Conservation (phyloP, 2,329 filamentous ascomycete species). For the Xylaria sp. region DNA sequence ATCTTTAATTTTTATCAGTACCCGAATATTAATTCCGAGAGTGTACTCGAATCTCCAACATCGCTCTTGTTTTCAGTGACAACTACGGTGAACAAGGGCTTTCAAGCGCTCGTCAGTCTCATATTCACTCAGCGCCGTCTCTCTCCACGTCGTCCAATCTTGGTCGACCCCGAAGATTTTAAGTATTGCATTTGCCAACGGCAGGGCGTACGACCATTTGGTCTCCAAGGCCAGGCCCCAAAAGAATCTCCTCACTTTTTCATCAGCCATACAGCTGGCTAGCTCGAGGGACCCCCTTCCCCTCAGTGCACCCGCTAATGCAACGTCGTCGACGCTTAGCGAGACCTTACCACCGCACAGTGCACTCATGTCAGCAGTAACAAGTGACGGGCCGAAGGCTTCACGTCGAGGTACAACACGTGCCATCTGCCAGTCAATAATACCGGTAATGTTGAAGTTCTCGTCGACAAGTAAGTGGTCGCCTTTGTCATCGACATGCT, state of each 20-base stretch:
- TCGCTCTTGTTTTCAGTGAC: slow-evolving; percentile 14
- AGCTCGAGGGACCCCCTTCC: slow-evolving; percentile 25
- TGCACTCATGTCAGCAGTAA: slow-evolving; percentile 37
- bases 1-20: slow-evolving; percentile 4
- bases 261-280: slow-evolving; percentile 31
- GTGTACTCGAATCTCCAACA: background rate
- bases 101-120: slow-evolving; percentile 24
- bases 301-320: slow-evolving; percentile 21
- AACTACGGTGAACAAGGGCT: slow-evolving; percentile 12
- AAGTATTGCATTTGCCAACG: slow-evolving; percentile 36
- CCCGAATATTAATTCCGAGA: background rate
- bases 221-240: slow-evolving; percentile 35
- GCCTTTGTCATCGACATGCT: slow-evolving; percentile 55
- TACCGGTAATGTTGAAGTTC: slow-evolving; percentile 52
- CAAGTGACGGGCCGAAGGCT: slow-evolving; percentile 35
- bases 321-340: slow-evolving; percentile 28
- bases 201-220: slow-evolving; percentile 34
- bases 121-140: slow-evolving; percentile 18
- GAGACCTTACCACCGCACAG: slow-evolving; percentile 33
- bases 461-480: slow-evolving; percentile 54
- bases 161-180: slow-evolving; percentile 25
- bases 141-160: slow-evolving; percentile 27
- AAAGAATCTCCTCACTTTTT: slow-evolving; percentile 36
- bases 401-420: slow-evolving; percentile 41
- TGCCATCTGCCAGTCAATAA: slow-evolving; percentile 55